phyloP scores from a whole-genome alignment of 352 stramenopile species.

The Elongisporangium undulatum region DNA sequence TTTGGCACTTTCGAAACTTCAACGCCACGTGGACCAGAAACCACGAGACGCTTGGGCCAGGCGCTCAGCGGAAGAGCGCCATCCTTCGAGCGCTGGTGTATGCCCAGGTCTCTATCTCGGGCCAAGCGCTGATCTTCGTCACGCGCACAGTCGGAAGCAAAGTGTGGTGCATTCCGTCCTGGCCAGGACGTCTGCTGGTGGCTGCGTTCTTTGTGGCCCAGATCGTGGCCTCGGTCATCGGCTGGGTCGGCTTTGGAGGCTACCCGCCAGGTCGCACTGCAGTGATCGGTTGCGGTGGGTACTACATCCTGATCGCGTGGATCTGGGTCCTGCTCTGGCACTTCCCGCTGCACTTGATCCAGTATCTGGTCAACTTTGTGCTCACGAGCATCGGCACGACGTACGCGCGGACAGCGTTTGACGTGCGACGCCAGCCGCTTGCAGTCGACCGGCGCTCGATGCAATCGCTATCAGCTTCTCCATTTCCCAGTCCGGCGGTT shows the following conservation, averaged over 20 bases:
- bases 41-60: conserved; percentile 59
- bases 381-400: conserved; percentile 40
- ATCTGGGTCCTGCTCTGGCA: conserved; percentile 69
- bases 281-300: conserved; percentile 55
- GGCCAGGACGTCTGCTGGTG: conserved; percentile 56
- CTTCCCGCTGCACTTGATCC: conserved; percentile 70
- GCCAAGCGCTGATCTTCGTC: conserved; percentile 72
- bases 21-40: conserved; percentile 62
- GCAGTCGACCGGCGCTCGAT: neutral
- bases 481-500: neutral
- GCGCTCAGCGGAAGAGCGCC: conserved; percentile 61
- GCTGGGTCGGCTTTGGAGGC: conserved; percentile 62
- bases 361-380: conserved; percentile 67
- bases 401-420: conserved; percentile 42
- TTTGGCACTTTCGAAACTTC: conserved; percentile 69
- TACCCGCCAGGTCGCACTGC: conserved; percentile 63
- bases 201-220: conserved; percentile 69
- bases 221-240: conserved; percentile 56
- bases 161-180: conserved; percentile 73
- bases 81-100: conserved; percentile 66
- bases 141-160: conserved; percentile 68
- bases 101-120: conserved; percentile 70
- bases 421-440: neutral
- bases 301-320: conserved; percentile 64
- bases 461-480: neutral